Base-by-base conservation (phyloP, 2,329 filamentous ascomycete genomes). In the Penicillium sp. region DNA sequence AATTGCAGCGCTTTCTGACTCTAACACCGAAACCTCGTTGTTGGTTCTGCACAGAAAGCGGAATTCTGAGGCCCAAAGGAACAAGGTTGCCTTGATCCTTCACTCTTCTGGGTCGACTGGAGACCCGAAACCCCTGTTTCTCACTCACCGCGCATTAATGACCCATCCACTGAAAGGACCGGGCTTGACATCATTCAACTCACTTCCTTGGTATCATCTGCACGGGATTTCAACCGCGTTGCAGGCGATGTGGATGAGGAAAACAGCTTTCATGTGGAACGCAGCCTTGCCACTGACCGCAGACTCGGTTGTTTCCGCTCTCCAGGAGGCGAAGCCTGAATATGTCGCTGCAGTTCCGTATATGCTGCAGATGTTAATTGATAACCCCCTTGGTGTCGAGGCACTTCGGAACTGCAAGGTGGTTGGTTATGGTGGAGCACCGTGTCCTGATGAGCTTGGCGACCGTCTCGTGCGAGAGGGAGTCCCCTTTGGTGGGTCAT, bases 41-140 rank as follows among this genome's bases (percentile, higher is more conserved):
- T 19, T 68, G 8, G 37, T 64, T 22, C 35, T 71, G 7, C 53
- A 61, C 24, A 58, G 61, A 7, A 59, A 50, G 29, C 62, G 60
- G 7, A 67, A 63, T 60, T 58, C 59, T 24, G 72, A 65, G 49
- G 60, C 35, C 60, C 76, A 61, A 63, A 70, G 39, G 19, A 64
- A 50, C 27, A 72, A 73, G 48, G 61, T 71, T 1, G 74, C 74
- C 0, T 60, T 80, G 31, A 79, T 81, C 27, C 71, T 77, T 42
- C 80, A 82, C 59, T 81, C 79, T 0, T 81, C 79, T 0, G 80
- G 80, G 0, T 80, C 79, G 2, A 81, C 79, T 0, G 78, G 79
- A 1, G 71, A 76, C 4, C 79, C 79, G 0, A 81, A 81, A 56
- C 78, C 79, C 3, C 66, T 81, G 2, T 69, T 74, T 14, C 71